phyloP scores from a whole-genome alignment of 2,329 filamentous ascomycete species.

The Ceratocystis cacaofunesta region DNA sequence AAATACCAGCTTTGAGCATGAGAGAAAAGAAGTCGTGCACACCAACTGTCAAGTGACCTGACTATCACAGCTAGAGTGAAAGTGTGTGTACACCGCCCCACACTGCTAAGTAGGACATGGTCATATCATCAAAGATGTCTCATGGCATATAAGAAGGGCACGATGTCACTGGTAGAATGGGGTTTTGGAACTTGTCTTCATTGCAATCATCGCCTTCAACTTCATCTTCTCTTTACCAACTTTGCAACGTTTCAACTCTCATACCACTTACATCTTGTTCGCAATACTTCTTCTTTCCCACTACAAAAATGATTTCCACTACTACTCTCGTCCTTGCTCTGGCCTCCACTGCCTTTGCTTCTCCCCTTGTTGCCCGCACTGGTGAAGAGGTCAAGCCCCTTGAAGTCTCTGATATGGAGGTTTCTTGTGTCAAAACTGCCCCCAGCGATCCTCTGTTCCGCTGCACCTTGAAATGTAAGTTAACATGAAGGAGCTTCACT shows the following conservation, averaged over 20 bases:
- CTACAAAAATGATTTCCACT: not conserved
- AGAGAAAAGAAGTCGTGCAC: not conserved
- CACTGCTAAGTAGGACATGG: not conserved
- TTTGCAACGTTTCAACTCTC: not conserved
- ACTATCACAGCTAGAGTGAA: not conserved
- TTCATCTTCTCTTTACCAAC: not conserved
- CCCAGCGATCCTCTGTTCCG: not conserved
- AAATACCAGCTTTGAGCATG: not conserved
- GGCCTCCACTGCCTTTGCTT: slow-evolving; percentile 1
- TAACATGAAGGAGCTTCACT: no score
- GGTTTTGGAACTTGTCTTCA: not conserved
- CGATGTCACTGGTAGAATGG: not conserved
- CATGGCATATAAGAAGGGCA: not conserved
- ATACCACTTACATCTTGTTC: not conserved
- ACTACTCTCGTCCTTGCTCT: slow-evolving; percentile 3
- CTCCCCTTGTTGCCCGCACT: not conserved
- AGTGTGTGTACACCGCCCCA: not conserved
- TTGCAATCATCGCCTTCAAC: not conserved
- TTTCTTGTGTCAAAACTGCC: not conserved
- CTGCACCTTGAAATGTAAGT: slow-evolving; percentile 14
- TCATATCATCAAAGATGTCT: not conserved
- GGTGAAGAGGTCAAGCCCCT: not conserved
- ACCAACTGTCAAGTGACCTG: not conserved
- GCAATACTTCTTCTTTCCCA: not conserved
- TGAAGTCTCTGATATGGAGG: slow-evolving; percentile 5